Percentiles rank a stretch among this genome's conserved stretches.
Evolutionary conservation across 345 rosid species (phyloP).

Genomic region (Pugionium dolabratum): DNA sequence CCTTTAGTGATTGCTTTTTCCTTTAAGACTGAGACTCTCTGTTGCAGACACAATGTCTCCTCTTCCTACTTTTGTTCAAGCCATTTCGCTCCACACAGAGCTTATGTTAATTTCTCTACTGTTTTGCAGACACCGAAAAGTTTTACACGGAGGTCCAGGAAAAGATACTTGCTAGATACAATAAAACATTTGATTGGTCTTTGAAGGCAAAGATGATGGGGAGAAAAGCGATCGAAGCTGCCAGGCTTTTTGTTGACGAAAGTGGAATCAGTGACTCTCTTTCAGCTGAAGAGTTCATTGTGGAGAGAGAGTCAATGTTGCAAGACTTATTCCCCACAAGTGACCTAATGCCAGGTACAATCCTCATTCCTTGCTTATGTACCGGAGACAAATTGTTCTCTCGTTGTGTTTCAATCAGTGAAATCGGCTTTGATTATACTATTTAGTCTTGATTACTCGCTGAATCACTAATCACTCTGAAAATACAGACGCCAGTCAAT

Average conservation of each 20-base stretch:
- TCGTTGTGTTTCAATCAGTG: background rate
- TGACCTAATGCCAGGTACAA: conserved; percentile 82
- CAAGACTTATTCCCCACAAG: conserved; percentile 68
- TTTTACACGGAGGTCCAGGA: conserved; percentile 93
- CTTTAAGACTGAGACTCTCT: no score
- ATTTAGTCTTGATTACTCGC: background rate
- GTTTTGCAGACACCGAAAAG: conserved; percentile 79
- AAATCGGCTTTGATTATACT: background rate
- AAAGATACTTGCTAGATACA: conserved; percentile 74
- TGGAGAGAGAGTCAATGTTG: conserved; percentile 83
- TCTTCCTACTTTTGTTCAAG: no score
- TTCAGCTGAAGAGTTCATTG: conserved; percentile 76
- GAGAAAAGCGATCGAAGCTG: conserved; percentile 82
- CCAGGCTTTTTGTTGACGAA: conserved; percentile 76
- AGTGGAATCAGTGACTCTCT: conserved; percentile 79
- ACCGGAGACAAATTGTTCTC: background rate
- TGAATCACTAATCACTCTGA: no score
- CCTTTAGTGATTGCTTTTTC: no score
- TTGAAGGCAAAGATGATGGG: conserved; percentile 99
- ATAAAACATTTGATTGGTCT: conserved; percentile 87
- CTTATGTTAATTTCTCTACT: no score
- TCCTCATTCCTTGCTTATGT: background rate
- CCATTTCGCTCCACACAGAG: no score
- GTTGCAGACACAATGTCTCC: no score
- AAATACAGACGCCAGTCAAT: background rate